A percentile compares a stretch with the other conserved stretches of the same genome.
Conservation (phyloP, 2,329 filamentous ascomycete genomes). For the Colletotrichum sp. region DNA sequence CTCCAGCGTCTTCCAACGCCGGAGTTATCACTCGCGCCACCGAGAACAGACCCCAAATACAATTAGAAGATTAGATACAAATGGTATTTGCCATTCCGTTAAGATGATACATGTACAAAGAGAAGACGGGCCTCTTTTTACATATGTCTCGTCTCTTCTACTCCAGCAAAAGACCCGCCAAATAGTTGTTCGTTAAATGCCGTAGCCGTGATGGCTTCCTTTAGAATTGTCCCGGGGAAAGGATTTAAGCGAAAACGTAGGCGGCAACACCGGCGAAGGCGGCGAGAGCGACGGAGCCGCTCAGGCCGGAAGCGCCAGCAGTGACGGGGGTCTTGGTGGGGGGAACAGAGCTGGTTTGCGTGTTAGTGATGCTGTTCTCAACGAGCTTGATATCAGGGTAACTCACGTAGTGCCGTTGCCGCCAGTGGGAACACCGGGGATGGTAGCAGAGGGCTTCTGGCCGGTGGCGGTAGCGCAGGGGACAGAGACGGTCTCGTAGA, state of each 20-base stretch:
- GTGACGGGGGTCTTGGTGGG: slow-evolving; percentile 43
- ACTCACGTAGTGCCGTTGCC: slow-evolving; percentile 35
- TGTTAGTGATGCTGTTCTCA: slow-evolving; percentile 15
- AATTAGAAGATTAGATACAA: slow-evolving; percentile 57
- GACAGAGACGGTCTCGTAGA: slow-evolving; percentile 49
- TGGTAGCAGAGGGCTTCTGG: slow-evolving; percentile 25
- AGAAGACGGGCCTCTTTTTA: slow-evolving; percentile 32
- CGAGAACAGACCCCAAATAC: slow-evolving; percentile 26
- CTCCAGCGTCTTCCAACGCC: slow-evolving; percentile 1
- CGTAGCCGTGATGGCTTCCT: slow-evolving; percentile 45
- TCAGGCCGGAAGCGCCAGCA: slow-evolving; percentile 58
- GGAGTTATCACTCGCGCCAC: not conserved
- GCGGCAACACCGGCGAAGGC: slow-evolving; percentile 60
- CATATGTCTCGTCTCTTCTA: slow-evolving; percentile 23
- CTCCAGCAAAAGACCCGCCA: slow-evolving; percentile 30
- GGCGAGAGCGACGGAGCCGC: slow-evolving; percentile 59
- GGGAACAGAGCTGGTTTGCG: slow-evolving; percentile 25
- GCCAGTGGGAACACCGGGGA: slow-evolving; percentile 23
- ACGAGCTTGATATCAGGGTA: not conserved
- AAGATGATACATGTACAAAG: slow-evolving; percentile 27
- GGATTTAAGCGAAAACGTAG: slow-evolving; percentile 59
- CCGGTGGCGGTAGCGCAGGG: slow-evolving; percentile 43
- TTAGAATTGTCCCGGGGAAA: slow-evolving; percentile 32
- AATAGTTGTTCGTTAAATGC: slow-evolving; percentile 40
- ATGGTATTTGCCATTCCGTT: slow-evolving; percentile 28